Percentiles rank a stretch among this genome's conserved stretches.
Conservation (phyloP, 2,329 filamentous ascomycete genomes). For the Parascedosporium putredinis region DNA sequence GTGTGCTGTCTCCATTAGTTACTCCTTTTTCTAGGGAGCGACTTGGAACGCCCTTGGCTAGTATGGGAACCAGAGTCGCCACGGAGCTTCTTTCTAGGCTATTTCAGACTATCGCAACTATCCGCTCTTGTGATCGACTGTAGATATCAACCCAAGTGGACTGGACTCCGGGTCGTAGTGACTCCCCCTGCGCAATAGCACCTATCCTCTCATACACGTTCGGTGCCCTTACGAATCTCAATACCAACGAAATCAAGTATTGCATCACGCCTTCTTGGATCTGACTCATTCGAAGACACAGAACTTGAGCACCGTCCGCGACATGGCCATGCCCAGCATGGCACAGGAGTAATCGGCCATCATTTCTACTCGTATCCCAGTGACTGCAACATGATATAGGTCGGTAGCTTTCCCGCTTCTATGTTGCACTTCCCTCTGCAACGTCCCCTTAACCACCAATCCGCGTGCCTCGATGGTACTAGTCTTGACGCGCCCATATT, state of each 20-base stretch:
- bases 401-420: neutral
- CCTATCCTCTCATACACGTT: neutral
- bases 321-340: neutral
- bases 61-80: too few relatives aligned
- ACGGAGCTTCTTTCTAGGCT: too few relatives aligned
- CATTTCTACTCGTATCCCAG: neutral
- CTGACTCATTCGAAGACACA: neutral
- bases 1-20: too few relatives aligned
- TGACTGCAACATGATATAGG: neutral
- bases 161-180: neutral
- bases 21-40: too few relatives aligned
- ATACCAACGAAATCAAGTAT: neutral
- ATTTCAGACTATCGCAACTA: neutral
- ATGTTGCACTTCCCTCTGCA: neutral
- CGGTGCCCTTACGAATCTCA: neutral
- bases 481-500: neutral
- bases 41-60: too few relatives aligned
- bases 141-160: neutral
- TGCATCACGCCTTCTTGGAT: neutral
- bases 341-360: neutral
- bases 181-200: neutral
- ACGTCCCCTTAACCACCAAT: neutral
- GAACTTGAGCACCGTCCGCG: neutral
- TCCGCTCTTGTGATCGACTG: neutral
- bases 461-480: neutral